Conservation (phyloP, 306 rosid genomes). For the Nissolia schottii region DNA sequence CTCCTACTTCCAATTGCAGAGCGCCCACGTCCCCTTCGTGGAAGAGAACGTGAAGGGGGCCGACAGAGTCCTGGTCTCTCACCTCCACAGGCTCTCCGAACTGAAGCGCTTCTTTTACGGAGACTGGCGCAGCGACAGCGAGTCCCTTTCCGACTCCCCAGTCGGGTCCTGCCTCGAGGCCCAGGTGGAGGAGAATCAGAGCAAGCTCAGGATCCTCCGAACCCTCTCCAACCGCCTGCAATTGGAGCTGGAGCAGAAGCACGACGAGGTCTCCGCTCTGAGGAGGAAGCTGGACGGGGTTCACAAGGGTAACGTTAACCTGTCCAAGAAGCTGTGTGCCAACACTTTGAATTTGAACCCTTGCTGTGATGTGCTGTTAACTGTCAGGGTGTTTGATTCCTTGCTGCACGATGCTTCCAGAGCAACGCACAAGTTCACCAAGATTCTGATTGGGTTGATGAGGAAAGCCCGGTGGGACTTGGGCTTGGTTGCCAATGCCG, state of each 20-base stretch:
- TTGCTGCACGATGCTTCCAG: slow-evolving; percentile 73
- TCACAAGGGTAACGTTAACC: slow-evolving; percentile 50
- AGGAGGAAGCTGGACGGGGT: slow-evolving; percentile 55
- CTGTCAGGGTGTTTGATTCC: slow-evolving; percentile 75
- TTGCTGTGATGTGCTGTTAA: slow-evolving; percentile 63
- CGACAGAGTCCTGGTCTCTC: slow-evolving; percentile 78
- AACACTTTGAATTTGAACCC: slow-evolving; percentile 45
- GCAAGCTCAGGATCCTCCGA: slow-evolving; percentile 82
- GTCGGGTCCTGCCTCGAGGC: slow-evolving; percentile 77
- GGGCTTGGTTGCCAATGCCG: slow-evolving; percentile 69
- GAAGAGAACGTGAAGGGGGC: slow-evolving; percentile 63
- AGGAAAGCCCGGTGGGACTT: slow-evolving; percentile 90
- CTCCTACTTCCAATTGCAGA: slow-evolving; percentile 79
- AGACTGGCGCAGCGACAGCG: slow-evolving; percentile 31
- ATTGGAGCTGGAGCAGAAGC: slow-evolving; percentile 73
- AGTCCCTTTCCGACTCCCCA: slow-evolving; percentile 32
- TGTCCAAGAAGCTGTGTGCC: slow-evolving; percentile 59
- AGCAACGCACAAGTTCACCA: slow-evolving; percentile 61
- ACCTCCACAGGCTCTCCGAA: slow-evolving; percentile 78
- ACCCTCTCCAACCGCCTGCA: slow-evolving; percentile 78
- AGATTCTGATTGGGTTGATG: slow-evolving; percentile 81
- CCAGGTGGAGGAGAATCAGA: slow-evolving; percentile 91
- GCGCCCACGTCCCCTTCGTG: slow-evolving; percentile 80
- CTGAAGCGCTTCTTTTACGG: slow-evolving; percentile 46
- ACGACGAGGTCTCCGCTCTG: slow-evolving; percentile 59